Conservation (phyloP, 805 yeast species). For the Ogataea nitratoaversa region DNA sequence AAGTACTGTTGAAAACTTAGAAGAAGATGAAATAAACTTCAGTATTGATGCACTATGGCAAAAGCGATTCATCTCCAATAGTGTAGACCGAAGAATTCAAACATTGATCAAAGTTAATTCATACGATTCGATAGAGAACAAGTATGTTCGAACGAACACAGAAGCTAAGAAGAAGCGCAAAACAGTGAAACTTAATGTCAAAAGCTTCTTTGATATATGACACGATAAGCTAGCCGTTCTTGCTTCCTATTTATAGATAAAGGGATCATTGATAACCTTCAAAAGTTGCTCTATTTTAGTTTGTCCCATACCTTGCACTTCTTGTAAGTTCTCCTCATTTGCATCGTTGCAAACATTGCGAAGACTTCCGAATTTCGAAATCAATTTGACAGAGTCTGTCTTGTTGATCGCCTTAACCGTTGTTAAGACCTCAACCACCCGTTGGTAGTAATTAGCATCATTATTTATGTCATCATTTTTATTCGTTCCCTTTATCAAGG, state of each 20-base stretch:
- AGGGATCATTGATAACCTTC: constrained; percentile 44
- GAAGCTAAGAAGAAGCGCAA: constrained; percentile 5
- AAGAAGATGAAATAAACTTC: background rate
- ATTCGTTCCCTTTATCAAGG: constrained; percentile 37
- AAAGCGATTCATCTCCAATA: constrained; percentile 3
- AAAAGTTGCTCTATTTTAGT: constrained; percentile 39
- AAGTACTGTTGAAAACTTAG: background rate
- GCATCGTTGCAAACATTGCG: constrained; percentile 36
- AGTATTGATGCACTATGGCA: constrained; percentile 8
- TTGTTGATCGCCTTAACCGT: constrained; percentile 45
- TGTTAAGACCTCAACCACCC: constrained; percentile 43
- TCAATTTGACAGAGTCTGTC: constrained; percentile 47
- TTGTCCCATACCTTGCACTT: constrained; percentile 47
- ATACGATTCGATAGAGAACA: background rate
- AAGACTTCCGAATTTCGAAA: constrained; percentile 45
- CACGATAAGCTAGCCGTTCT: too few species aligned
- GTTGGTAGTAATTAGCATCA: constrained; percentile 38
- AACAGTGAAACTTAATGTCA: constrained; percentile 8
- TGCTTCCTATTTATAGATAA: constrained; percentile 43
- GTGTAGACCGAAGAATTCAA: background rate
- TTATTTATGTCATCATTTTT: constrained; percentile 27
- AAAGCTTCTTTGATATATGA: constrained; percentile 19
- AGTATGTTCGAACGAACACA: background rate
- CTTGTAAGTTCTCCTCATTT: constrained; percentile 26
- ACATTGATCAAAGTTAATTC: constrained; percentile 3